Conservation (phyloP, 805 yeast species). For the Deakozyma indianensis region DNA sequence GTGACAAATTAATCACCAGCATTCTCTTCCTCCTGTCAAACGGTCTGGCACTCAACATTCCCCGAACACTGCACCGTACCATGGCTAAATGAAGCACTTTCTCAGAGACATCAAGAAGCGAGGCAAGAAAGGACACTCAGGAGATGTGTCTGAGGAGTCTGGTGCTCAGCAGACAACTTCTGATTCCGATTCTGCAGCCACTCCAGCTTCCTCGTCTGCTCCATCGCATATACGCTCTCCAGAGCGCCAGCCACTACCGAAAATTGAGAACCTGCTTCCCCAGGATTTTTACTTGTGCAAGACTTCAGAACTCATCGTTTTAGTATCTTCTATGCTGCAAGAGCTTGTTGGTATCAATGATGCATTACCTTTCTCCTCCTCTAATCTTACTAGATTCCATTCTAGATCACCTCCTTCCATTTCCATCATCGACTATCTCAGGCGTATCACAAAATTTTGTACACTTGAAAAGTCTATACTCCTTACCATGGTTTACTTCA, state of each 20-base stretch:
- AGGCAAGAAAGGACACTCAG: not conserved
- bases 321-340: slow-evolving; percentile 68
- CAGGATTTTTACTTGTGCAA: slow-evolving; percentile 1
- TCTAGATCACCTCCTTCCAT: slow-evolving; percentile 87
- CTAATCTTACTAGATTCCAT: slow-evolving; percentile 69
- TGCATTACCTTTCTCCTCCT: slow-evolving; percentile 23
- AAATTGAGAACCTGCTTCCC: not conserved
- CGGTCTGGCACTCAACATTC: no score
- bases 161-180: not conserved
- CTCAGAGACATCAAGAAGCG: slow-evolving; percentile 1
- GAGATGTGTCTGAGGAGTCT: not conserved
- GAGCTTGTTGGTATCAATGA: slow-evolving; percentile 70
- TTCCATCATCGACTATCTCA: slow-evolving; percentile 60
- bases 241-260: not conserved
- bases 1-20: no score
- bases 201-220: not conserved
- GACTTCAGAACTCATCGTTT: not conserved
- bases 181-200: not conserved
- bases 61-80: no score
- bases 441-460: slow-evolving; percentile 70
- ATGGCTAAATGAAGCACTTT: slow-evolving; percentile 1
- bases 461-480: slow-evolving; percentile 73
- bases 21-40: no score
- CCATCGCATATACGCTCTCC: not conserved
- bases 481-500: slow-evolving; percentile 73